Conservation (phyloP, 345 rosid genomes). For the Gossypium raimondii region DNA sequence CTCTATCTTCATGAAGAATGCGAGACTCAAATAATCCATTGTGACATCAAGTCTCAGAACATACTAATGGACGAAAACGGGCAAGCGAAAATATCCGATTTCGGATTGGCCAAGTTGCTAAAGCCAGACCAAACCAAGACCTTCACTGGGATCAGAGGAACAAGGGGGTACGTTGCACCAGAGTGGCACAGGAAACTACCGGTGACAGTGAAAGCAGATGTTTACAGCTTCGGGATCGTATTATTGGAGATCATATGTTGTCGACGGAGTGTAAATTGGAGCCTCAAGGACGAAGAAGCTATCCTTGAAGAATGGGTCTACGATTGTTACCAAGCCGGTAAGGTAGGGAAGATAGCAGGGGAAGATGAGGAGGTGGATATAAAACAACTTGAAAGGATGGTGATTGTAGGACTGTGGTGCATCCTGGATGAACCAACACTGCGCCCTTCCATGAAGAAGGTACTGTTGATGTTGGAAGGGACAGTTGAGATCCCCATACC, state of each 20-base stretch:
- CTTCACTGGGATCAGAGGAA: conserved; percentile 30
- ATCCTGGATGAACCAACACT: conserved; percentile 44
- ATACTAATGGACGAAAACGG: conserved; percentile 22
- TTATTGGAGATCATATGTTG: conserved; percentile 32
- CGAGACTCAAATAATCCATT: conserved; percentile 24
- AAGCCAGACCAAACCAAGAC: conserved; percentile 25
- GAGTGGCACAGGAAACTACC: conserved; percentile 30
- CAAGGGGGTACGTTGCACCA: conserved; percentile 37
- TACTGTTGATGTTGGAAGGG: conserved; percentile 39
- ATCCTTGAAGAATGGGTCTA: conserved; percentile 32
- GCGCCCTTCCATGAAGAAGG: conserved; percentile 45
- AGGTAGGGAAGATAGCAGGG: conserved; percentile 20
- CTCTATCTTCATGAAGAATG: conserved; percentile 29
- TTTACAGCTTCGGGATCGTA: conserved; percentile 31
- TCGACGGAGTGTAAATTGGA: conserved; percentile 15
- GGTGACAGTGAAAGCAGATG: conserved; percentile 19
- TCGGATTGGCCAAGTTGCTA: conserved; percentile 29
- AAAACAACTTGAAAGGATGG: conserved; percentile 29
- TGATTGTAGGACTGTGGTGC: conserved; percentile 54
- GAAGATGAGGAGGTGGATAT: conserved; percentile 18
- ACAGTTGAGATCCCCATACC: conserved; percentile 26
- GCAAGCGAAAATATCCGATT: conserved; percentile 25
- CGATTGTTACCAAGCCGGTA: conserved; percentile 11
- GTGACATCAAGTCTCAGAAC: conserved; percentile 27
- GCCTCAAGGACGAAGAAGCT: conserved; percentile 12